Evolutionary conservation across 2,329 filamentous ascomycete species (phyloP).

Genomic region (Botryosphaeria agaves): DNA sequence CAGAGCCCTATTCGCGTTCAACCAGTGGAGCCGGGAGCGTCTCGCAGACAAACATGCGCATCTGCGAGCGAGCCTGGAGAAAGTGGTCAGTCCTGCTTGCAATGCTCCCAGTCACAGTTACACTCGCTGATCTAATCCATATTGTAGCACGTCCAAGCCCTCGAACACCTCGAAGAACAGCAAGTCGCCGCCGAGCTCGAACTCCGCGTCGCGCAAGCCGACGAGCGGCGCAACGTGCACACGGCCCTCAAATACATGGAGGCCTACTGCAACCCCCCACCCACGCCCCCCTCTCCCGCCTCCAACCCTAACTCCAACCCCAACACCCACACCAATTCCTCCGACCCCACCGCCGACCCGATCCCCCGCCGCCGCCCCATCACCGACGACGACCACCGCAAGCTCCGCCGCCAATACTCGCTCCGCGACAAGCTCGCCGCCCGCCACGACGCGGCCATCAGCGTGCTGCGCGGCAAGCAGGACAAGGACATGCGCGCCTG

Average conservation of each 20-base stretch:
- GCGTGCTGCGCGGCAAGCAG: conserved; percentile 28
- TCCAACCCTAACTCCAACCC: neutral
- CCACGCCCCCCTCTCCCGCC: neutral
- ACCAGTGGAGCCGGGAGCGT: neutral
- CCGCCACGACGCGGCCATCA: conserved; percentile 27
- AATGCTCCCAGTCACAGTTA: neutral
- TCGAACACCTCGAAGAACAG: conserved; percentile 25
- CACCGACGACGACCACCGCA: conserved; percentile 25
- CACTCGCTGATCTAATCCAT: neutral
- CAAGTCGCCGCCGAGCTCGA: conserved; percentile 25
- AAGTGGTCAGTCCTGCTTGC: conserved; percentile 5
- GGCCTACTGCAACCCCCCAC: conserved; percentile 26
- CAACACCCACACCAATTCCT: no score
- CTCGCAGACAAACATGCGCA: conserved; percentile 1
- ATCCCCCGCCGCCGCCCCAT: conserved; percentile 13
- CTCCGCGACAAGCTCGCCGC: conserved; percentile 20
- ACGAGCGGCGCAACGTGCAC: conserved; percentile 23
- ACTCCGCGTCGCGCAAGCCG: conserved; percentile 20
- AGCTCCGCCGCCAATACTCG: conserved; percentile 22
- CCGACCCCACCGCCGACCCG: no score
- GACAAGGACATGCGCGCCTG: conserved; percentile 19
- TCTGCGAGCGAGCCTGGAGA: conserved; percentile 5
- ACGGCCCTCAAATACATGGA: conserved; percentile 30
- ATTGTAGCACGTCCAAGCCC: conserved; percentile 17
- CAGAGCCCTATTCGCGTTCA: conserved; percentile 1